These are phyloP conservation scores for Aspergillus cavernicola DNA, from an alignment of 495 filamentous ascomycete species.

Conservation along the genomic window DNA sequence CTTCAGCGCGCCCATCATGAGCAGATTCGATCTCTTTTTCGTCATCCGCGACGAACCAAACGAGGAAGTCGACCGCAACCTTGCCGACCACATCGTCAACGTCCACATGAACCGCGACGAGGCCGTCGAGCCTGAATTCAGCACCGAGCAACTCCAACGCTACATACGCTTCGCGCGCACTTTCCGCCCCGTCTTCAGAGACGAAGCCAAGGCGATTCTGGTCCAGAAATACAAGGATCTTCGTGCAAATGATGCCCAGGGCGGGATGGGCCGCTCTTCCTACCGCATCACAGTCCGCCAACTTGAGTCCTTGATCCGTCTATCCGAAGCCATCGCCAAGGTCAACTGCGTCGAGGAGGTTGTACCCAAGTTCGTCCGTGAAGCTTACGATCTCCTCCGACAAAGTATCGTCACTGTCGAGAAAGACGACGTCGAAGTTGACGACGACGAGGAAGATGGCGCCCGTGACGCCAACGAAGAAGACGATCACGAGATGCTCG, in stretches of 20 bases:
- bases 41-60: conserved; percentile 97
- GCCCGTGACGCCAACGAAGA: conserved; percentile 14
- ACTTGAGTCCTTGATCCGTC: conserved; percentile 88
- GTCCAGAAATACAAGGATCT: conserved; percentile 97
- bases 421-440: conserved; percentile 95
- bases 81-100: conserved; percentile 91
- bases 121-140: conserved; percentile 87
- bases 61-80: conserved; percentile 80
- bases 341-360: conserved; percentile 95
- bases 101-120: conserved; percentile 90
- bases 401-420: conserved; percentile 97
- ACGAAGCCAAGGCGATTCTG: conserved; percentile 77
- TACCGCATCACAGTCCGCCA: conserved; percentile 98
- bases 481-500: conserved; percentile 39
- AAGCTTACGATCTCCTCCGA: conserved; percentile 83
- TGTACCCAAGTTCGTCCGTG: conserved; percentile 75
- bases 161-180: conserved; percentile 97
- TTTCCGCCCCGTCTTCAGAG: conserved; percentile 88
- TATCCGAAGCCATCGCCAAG: conserved; percentile 95
- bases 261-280: conserved; percentile 84
- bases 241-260: conserved; percentile 88
- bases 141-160: conserved; percentile 92
- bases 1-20: conserved; percentile 98
- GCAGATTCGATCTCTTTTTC: conserved; percentile 97
- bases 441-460: conserved; percentile 63